phyloP scores from a whole-genome alignment of 495 filamentous ascomycete genomes.

The Penicillium angulare region DNA sequence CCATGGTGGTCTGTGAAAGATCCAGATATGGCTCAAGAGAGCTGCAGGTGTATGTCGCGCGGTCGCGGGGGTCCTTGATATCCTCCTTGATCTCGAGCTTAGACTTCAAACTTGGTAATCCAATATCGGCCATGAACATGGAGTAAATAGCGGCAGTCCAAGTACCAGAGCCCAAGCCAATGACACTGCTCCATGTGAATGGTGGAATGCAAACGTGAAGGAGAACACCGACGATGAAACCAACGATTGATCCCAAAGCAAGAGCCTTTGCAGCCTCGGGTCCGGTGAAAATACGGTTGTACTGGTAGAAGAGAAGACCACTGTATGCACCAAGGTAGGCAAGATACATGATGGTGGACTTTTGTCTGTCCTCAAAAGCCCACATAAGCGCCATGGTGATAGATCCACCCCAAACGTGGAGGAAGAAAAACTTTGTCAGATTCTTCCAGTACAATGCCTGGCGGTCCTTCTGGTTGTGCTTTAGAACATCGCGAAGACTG shows the following conservation, averaged over 20 bases:
- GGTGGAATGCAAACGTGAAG: neutral
- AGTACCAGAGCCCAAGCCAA: neutral
- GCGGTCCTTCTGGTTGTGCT: neutral
- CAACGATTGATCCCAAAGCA: neutral
- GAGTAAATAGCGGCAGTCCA: slow-evolving; percentile 3
- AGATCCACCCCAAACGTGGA: neutral
- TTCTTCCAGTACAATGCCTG: neutral
- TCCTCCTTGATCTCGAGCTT: neutral
- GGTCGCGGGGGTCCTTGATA: neutral
- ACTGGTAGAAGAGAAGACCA: slow-evolving; percentile 5
- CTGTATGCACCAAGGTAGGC: slow-evolving; percentile 3
- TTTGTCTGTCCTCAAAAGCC: slow-evolving; percentile 1
- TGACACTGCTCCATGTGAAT: slow-evolving; percentile 2
- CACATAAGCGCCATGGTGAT: neutral
- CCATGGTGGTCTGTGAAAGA: slow-evolving; percentile 2
- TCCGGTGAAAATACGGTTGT: slow-evolving; percentile 3
- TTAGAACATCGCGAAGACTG: neutral
- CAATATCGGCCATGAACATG: slow-evolving; percentile 1
- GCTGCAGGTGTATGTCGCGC: neutral
- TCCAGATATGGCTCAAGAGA: slow-evolving; percentile 2
- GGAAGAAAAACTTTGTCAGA: slow-evolving; percentile 4
- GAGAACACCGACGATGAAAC: neutral
- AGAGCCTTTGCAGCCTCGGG: neutral
- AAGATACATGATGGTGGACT: slow-evolving; percentile 2
- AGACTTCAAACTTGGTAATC: neutral